Evolutionary conservation across 768 basidiomycete species (phyloP), one percentile per base, ranked within the genome.

Genomic region (Russula brevipes): DNA sequence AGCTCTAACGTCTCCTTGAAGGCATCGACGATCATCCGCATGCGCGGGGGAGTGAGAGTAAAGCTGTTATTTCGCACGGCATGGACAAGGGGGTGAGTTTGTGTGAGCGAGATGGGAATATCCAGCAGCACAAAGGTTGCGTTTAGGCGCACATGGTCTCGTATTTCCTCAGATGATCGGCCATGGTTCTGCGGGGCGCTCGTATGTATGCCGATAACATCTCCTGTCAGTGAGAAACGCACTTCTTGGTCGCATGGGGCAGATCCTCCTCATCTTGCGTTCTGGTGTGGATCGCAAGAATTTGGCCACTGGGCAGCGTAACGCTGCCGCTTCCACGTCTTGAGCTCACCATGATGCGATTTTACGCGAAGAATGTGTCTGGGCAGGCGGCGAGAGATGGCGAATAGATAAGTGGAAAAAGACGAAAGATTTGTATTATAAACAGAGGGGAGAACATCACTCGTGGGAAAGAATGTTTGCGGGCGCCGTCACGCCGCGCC

Each of bases 11-110:
- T 85, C 52, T 98, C 95, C 72, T 92, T 86, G 79, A 99, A 94
- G 0, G 95, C 90, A 72, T 97, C 92, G 31, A 95, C 94, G 71
- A 98, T 97, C 85, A 95, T 96, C 53, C 93, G 82, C 94, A 95
- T 94, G 62, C 93, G 77, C 73, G 93, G 92, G 16, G 92, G 90
- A 8, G 91, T 94, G 68, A 94, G 74, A 12, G 89, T 91, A 74
- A 94, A 93, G 70, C 89, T 91, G 70, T 19, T 33, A 56, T 44
- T 17, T 7, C 8, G 19, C 5, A 14, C n/a, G 7, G 8, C 6
- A n/a, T 14, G 3, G 16, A 7, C 2, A 51, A 51, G n/a, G 14
- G 12, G 46, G 31, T 52, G 19, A 30, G 42, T 44, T 24, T 24
- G 24, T 24, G 24, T 24, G 24, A 24, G 41, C n/a, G 56, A 53